Percentiles rank a stretch among this genome's conserved stretches.
Evolutionary conservation across 2,329 filamentous ascomycete species (phyloP).

Genomic region (Calycina marina): DNA sequence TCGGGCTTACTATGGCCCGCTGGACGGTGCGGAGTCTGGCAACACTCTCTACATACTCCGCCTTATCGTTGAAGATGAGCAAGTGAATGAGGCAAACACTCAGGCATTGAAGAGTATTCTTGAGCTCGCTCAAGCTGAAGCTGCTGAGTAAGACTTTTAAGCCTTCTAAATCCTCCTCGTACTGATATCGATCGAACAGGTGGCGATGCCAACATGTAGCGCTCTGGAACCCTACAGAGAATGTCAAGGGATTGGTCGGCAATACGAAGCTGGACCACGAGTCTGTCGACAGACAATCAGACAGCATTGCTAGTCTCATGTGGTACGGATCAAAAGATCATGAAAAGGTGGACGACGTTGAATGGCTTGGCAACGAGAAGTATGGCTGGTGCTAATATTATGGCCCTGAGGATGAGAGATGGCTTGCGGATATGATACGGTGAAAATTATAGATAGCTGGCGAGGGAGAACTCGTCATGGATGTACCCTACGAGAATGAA

Average conservation of each 20-base stretch:
- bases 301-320: conserved; percentile 57
- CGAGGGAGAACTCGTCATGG: not conserved
- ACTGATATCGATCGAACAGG: too few species aligned
- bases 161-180: too few species aligned
- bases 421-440: too few species aligned
- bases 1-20: conserved; percentile 45
- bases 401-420: too few species aligned
- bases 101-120: conserved; percentile 48
- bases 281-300: conserved; percentile 40
- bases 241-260: conserved; percentile 33
- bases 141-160: conserved; percentile 29
- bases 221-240: conserved; percentile 66
- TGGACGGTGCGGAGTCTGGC: conserved; percentile 28
- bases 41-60: conserved; percentile 59
- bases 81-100: conserved; percentile 28
- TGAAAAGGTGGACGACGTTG: conserved; percentile 36
- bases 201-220: conserved; percentile 61
- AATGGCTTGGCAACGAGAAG: conserved; percentile 67
- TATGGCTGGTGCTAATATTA: conserved; percentile 57
- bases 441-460: not conserved
- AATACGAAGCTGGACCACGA: conserved; percentile 32
- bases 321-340: conserved; percentile 48
- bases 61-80: conserved; percentile 45
- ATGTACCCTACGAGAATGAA: too few species aligned
- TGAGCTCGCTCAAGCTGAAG: conserved; percentile 52